Evolutionary conservation across 2,329 filamentous ascomycete species (phyloP), one percentile per base, ranked within the genome.

Genomic region (Fusarium armeniacum): DNA sequence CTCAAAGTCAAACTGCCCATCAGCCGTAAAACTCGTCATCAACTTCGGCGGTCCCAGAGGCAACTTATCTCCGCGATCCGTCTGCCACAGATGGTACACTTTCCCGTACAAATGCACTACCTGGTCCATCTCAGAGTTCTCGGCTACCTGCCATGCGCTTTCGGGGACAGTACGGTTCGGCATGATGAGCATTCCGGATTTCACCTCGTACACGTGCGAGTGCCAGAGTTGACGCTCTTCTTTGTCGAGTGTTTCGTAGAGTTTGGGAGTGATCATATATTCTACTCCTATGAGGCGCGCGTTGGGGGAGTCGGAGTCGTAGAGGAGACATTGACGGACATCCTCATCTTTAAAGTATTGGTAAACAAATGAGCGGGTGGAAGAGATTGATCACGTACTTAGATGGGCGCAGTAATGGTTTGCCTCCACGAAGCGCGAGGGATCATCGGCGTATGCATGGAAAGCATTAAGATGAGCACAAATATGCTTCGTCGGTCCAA

Each of bases 401-500:
- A 96, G 74, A 74, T 96, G 93, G 1, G 90, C 86, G 77, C 93
- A 97, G 80, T 96, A 97, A 78, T 97, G 93, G 76, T 96, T 94
- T 1, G 93, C 83, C 77, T 96, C 92, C 2, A 97, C 89, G 40
- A 83, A 85, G 16, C 91, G 88, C 3, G 82, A 85, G 0, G 90
- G 88, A 46, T 95, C 91, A 28, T 88, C 85, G n/a, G 90, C 90
- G 76, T 96, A 96, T 49, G 90, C 88, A 75, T 97, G 93, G 75
- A 94, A 94, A n/a, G 92, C 93, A 73, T 96, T 94, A 2, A 97
- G 84, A 76, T 95, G 92, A 1, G 92, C 93, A 79, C 93, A 96
- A 50, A 97, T 86, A 55, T 89, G 87, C 73, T 93, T 90, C 9
- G 93, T 80, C 0, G 93, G 93, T 1, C 85, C 82, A 77, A 97